Percentiles rank a stretch among this genome's conserved stretches.
These are phyloP conservation scores for Exophiala calicioides DNA, from an alignment of 2,329 filamentous ascomycete genomes.

Conservation along the genomic window DNA sequence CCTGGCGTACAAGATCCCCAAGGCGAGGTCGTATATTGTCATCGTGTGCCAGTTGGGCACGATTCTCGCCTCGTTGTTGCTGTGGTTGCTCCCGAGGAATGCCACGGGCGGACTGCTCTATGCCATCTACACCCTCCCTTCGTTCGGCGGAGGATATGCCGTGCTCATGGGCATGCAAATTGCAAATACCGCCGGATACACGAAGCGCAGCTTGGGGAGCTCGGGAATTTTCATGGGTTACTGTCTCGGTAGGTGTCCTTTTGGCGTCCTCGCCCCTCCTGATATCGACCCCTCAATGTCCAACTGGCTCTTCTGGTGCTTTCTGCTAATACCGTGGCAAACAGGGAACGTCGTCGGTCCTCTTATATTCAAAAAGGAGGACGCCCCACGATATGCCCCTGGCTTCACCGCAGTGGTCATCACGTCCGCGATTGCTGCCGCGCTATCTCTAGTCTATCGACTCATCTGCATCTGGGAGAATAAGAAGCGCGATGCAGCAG, in stretches of 20 bases:
- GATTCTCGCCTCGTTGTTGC: slow-evolving; percentile 44
- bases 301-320: slow-evolving; percentile 44
- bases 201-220: slow-evolving; percentile 28
- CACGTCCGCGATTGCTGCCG: slow-evolving; percentile 22
- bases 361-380: slow-evolving; percentile 37
- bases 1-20: slow-evolving; percentile 42
- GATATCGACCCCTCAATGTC: slow-evolving; percentile 41
- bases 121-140: slow-evolving; percentile 52
- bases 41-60: slow-evolving; percentile 47
- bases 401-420: slow-evolving; percentile 38
- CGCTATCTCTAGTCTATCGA: slow-evolving; percentile 32
- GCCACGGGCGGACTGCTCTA: slow-evolving; percentile 51
- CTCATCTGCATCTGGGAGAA: slow-evolving; percentile 32
- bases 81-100: slow-evolving; percentile 48
- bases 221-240: slow-evolving; percentile 30
- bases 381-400: slow-evolving; percentile 35
- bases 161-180: slow-evolving; percentile 54
- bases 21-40: slow-evolving; percentile 43
- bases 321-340: slow-evolving; percentile 24
- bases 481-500: slow-evolving; percentile 14
- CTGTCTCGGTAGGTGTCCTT: slow-evolving; percentile 46
- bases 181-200: slow-evolving; percentile 35
- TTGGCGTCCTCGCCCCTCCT: no score
- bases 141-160: slow-evolving; percentile 50
- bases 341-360: slow-evolving; percentile 38